phyloP scores from a whole-genome alignment of 306 rosid species.

The Rosa rugosa region DNA sequence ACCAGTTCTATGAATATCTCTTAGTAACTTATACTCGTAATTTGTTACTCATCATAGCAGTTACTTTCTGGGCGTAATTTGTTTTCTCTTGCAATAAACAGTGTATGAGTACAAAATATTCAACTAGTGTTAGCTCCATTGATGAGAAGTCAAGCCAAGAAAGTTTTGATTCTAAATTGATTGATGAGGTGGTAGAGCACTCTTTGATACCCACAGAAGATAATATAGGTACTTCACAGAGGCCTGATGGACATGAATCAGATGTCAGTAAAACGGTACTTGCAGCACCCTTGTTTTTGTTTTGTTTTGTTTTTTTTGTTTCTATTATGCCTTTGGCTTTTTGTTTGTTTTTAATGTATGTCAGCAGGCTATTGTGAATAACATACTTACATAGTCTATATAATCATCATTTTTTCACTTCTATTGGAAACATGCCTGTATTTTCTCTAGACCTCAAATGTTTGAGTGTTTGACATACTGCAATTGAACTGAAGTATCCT shows the following conservation, averaged over 20 bases:
- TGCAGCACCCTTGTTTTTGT: background rate
- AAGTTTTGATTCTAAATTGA: background rate
- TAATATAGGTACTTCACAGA: background rate
- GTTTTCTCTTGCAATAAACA: background rate
- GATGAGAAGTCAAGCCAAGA: background rate
- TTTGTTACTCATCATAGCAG: background rate
- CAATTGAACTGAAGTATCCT: background rate
- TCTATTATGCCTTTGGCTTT: background rate
- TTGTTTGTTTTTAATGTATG: background rate
- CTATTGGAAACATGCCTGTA: background rate
- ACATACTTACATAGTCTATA: background rate
- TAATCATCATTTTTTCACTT: background rate
- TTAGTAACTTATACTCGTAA: background rate
- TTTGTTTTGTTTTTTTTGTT: background rate
- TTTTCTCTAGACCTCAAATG: background rate
- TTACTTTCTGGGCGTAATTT: background rate
- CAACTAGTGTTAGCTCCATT: background rate
- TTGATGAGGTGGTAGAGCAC: background rate
- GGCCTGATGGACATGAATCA: background rate
- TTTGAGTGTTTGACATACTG: background rate
- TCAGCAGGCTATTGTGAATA: background rate
- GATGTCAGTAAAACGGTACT: background rate
- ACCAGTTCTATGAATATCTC: background rate
- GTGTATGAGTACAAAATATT: background rate
- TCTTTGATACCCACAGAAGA: background rate